Base-by-base conservation (phyloP, 305 asterid species). In the Fraxinus paxiana region DNA sequence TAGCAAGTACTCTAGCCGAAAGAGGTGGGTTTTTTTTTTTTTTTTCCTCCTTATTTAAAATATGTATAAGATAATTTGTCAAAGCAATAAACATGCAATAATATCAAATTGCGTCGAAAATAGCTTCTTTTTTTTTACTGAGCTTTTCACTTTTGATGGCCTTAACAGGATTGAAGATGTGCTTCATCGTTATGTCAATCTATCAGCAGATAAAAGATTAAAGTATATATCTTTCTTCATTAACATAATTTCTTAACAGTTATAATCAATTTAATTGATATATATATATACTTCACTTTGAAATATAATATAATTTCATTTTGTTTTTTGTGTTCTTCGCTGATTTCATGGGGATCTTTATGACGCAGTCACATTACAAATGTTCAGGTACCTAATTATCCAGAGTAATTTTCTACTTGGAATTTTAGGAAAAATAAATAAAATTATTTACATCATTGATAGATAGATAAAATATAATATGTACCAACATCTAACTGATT, bases 91-190 rank as follows among this genome's bases (percentile, higher is more conserved):
- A 26, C 28, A 13, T 15, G 24, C 18, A 1, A 46, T 2, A 80
- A 10, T 10, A 9, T 56, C 4, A 80, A 38, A 8, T 17, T 51
- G 63, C 9, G 1, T 4, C 8, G 18, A 5, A 51, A 51, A 15
- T 1, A n/a, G 26, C 0, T 5, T 34, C 1, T 34, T 33, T 6
- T 59, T 31, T 2, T 24, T 0, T 34, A n/a, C 12, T 3, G 7
- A 28, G 17, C 1, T 69, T 73, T 17, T 61, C 6, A 10, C 20
- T 43, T 71, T 24, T 5, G 35, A 13, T 43, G 48, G 4, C 12
- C 31, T 79, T 72, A 5, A 18, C 81, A 92, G 94, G 77, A 82
- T 90, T 26, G 93, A 89, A 83, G 90, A 88, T 34, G 87, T 90
- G 70, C 82, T 90, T 30, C 61, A 20, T 5, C 90, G 85, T 4